These are phyloP conservation scores for Xylaria sp. DNA, from an alignment of 2,329 filamentous ascomycete species.

Conservation along the genomic window DNA sequence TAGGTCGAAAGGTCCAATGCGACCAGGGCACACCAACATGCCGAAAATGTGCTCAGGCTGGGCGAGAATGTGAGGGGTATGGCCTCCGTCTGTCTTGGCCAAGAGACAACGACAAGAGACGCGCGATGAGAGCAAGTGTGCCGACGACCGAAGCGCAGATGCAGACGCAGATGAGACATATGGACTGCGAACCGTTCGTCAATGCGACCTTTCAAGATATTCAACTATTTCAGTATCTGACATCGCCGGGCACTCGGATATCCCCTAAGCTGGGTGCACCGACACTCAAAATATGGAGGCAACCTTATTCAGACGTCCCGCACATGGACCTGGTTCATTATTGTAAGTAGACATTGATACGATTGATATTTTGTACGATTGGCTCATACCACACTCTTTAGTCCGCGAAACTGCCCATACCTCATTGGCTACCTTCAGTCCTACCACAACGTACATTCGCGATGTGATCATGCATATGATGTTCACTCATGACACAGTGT, in stretches of 20 bases:
- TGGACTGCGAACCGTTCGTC: slow-evolving; percentile 36
- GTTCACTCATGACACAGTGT: slow-evolving; percentile 36
- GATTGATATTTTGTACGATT: neutral
- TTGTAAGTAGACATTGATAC: slow-evolving; percentile 31
- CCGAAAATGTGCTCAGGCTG: slow-evolving; percentile 38
- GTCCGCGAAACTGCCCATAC: slow-evolving; percentile 40
- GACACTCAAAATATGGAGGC: slow-evolving; percentile 16
- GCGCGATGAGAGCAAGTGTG: slow-evolving; percentile 36
- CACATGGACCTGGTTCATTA: slow-evolving; percentile 35
- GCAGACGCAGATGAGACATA: neutral
- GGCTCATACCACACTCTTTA: slow-evolving; percentile 18
- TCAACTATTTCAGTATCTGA: slow-evolving; percentile 35
- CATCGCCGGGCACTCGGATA: neutral
- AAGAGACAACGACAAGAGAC: slow-evolving; percentile 41
- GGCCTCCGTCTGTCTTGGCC: slow-evolving; percentile 49
- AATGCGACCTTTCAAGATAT: slow-evolving; percentile 44
- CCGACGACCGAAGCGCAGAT: neutral
- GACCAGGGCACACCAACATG: slow-evolving; percentile 42
- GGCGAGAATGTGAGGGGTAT: slow-evolving; percentile 45
- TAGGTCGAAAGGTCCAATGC: slow-evolving; percentile 45
- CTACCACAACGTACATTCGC: slow-evolving; percentile 36
- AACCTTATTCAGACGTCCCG: slow-evolving; percentile 19
- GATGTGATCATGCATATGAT: slow-evolving; percentile 45
- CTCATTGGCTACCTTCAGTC: slow-evolving; percentile 41
- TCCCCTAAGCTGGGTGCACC: neutral